A percentile compares a stretch with the other conserved stretches of the same genome.
Conservation (phyloP, 2,329 filamentous ascomycete species). For the Monosporascus sp. region DNA sequence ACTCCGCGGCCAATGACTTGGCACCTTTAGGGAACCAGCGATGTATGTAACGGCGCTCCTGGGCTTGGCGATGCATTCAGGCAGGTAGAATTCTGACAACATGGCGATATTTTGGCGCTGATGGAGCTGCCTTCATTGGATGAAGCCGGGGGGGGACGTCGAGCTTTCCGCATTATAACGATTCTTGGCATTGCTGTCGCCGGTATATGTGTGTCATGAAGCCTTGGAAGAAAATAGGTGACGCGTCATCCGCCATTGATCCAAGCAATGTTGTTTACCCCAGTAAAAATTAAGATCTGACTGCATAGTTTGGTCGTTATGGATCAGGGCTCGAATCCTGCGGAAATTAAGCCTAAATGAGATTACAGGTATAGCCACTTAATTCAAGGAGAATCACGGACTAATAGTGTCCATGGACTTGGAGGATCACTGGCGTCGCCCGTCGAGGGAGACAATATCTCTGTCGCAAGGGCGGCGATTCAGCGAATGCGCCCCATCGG, state of each 20-base stretch:
- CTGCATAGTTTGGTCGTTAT: neutral
- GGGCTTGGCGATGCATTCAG: neutral
- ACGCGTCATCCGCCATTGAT: neutral
- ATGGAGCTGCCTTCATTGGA: neutral
- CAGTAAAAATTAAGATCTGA: neutral
- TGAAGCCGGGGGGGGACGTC: neutral
- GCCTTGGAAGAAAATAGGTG: neutral
- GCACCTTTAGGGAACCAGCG: neutral
- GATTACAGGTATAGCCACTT: neutral
- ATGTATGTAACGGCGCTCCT: neutral
- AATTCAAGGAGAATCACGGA: neutral
- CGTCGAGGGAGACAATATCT: no score
- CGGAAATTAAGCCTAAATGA: neutral
- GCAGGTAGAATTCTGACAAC: neutral
- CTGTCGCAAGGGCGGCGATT: no score
- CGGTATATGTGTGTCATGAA: neutral
- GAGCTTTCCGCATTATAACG: neutral
- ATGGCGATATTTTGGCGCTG: neutral
- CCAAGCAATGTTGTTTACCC: neutral
- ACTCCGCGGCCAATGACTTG: no score
- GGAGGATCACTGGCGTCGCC: no score
- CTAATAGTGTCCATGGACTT: no score
- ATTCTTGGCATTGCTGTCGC: neutral
- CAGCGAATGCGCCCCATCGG: no score
- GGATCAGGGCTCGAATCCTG: neutral